Base-by-base conservation (phyloP, 805 yeast species). In the Candida xyloterini region DNA sequence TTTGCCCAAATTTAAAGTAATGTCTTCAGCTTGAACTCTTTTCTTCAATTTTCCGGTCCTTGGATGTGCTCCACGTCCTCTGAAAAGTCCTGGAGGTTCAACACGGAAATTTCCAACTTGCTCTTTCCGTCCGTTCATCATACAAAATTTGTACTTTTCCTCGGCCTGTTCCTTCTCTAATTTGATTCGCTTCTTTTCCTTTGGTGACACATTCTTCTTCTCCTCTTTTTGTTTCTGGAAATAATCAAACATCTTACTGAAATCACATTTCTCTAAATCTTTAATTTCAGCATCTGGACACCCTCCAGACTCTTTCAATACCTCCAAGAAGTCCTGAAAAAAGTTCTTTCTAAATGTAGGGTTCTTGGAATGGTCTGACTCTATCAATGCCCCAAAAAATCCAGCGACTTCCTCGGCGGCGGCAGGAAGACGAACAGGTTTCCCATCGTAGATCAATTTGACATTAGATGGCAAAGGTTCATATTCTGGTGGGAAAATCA, bases 11-110 rank as follows among this genome's bases (percentile, higher is more conserved):
- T 91, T 91, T 45, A 91, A 66, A 0, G 91, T 84, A 31, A 91
- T 84, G 53, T 87, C 93, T 64, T 91, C 97, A 2, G 99, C 96
- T 38, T 62, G 62, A 11, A 91, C 96, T 48, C 99, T 74, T 53
- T 82, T 77, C 60, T 91, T 91, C 42, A 89, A 65, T 58, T 83
- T 86, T 30, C 99, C 99, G 1, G 97, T 90, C 61, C 85, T 88
- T 13, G 98, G 98, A 61, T 90, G 98, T 0, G 91, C 89, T 56
- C 97, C 98, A 62, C 98, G 84, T 30, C 98, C 99, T 62, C 97
- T 74, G 59, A 90, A 91, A 40, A 91, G 67, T 2, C 95, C 97
- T 0, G 99, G 98, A 23, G 98, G 98, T 70, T 91, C 99, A 34
- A 91, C 81, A 56, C 91, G 72, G 62, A 91, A 91, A 59, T 91